phyloP scores from a whole-genome alignment of 2,329 filamentous ascomycete genomes.

The Amphichorda felina region DNA sequence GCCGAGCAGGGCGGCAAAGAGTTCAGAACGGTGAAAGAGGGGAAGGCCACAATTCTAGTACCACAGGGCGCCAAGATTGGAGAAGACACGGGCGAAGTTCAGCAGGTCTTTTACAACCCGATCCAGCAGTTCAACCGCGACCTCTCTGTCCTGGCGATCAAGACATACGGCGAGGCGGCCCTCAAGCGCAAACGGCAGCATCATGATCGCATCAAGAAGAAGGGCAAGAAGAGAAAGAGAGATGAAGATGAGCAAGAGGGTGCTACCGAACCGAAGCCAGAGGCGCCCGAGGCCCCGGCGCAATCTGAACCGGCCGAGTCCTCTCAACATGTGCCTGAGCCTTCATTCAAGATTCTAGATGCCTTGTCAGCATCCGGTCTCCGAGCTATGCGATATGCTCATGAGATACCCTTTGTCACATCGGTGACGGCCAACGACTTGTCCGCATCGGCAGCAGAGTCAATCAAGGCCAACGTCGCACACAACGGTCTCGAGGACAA shows the following conservation, averaged over 20 bases:
- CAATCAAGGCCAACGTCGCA: slow-evolving; percentile 73
- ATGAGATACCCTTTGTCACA: slow-evolving; percentile 78
- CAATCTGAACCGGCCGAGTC: slow-evolving; percentile 10
- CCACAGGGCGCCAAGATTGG: slow-evolving; percentile 31
- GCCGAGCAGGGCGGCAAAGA: slow-evolving; percentile 29
- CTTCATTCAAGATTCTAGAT: slow-evolving; percentile 75
- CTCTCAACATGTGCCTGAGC: slow-evolving; percentile 5
- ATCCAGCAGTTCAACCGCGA: slow-evolving; percentile 99
- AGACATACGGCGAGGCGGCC: slow-evolving; percentile 66
- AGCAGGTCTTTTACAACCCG: slow-evolving; percentile 95
- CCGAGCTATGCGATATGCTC: slow-evolving; percentile 79
- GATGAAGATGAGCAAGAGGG: slow-evolving; percentile 15
- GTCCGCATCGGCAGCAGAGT: slow-evolving; percentile 61
- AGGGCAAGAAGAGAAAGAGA: slow-evolving; percentile 32
- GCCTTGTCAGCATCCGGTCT: slow-evolving; percentile 90
- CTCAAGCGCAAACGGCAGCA: slow-evolving; percentile 28
- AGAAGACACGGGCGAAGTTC: slow-evolving; percentile 45
- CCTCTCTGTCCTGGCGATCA: slow-evolving; percentile 83
- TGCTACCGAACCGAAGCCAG: slow-evolving; percentile 1
- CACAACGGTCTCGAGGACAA: slow-evolving; percentile 67
- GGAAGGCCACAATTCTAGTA: slow-evolving; percentile 44
- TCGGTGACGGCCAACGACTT: slow-evolving; percentile 84
- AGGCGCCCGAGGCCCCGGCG: slow-evolving; percentile 3
- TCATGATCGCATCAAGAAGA: slow-evolving; percentile 6
- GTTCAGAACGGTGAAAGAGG: slow-evolving; percentile 41